Base-by-base conservation (phyloP, 495 filamentous ascomycete genomes). In the Cercophora samala region DNA sequence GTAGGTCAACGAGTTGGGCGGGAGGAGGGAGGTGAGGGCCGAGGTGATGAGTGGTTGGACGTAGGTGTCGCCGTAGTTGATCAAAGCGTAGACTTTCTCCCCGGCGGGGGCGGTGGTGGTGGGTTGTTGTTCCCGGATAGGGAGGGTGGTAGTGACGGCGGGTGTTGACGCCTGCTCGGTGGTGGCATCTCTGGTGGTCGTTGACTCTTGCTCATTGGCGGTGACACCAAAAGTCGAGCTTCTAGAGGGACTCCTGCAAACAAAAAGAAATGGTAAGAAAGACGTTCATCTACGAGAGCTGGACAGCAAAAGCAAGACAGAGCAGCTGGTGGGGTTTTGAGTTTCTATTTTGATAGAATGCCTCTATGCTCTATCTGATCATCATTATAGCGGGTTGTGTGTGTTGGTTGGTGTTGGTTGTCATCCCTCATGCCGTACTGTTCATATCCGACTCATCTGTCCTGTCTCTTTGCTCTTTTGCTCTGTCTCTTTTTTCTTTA, bases 41-140 rank as follows among this genome's bases (percentile, higher is more conserved):
- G 84, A 80, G 58, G 92, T 76, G 69, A 98, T 89, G 42, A 97
- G 82, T 1, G 89, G 89, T 71, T 94, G 90, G 52, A 97, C 90
- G 74, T 97, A 99, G 60, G 80, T 72, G 73, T 96, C 93, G 76
- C 91, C 89, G 74, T 95, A 95, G 71, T 92, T 84, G 76, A 98
- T 82, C 64, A 94, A 73, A 64, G 90, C 90, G 77, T 92, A 90
- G 69, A 56, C 22, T 32, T 32, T 32, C 3, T 32, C n/a, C n/a
- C n/a, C n/a, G n/a, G n/a, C n/a, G n/a, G n/a, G n/a, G n/a, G n/a
- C n/a, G n/a, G n/a, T n/a, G n/a, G n/a, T 46, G 8, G 93, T 46
- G 15, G 77, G n/a, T 76, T 74, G 5, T 73, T 59, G 37, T 63
- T 69, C n/a, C 42, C 46, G 25, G 64, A 13, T 2, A 58, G 15